Evolutionary conservation across 768 basidiomycete species (phyloP), one percentile per base, ranked within the genome.

Genomic region (Imleria badia): DNA sequence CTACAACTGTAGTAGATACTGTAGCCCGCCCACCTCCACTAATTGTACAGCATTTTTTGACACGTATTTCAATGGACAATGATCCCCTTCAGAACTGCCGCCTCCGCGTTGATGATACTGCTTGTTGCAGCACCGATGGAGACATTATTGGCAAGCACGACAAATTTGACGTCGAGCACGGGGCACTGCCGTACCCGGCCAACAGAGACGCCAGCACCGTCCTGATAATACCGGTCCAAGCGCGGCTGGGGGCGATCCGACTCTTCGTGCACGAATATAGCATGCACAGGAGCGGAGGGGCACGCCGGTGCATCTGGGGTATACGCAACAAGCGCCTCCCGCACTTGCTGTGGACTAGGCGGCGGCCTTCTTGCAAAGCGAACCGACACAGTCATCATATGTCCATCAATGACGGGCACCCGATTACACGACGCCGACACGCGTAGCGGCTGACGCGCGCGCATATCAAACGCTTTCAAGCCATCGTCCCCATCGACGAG

Each of bases 111-210:
- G 64, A 98, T 95, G 67, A 99, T 90, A 60, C 89, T 92, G 59
- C 91, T 94, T 45, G 97, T 99, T 47, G 97, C 96, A 20, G 97
- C 96, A 9, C 97, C 96, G 61, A 98, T 91, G 51, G 86, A 85
- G 57, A 98, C 95, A 66, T 98, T 98, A 71, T 97, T 95, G 55
- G 87, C 81, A 48, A 98, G 77, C 26, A 92, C 87, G 36, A 97
- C 89, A 66, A 98, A 97, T 75, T 97, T 97, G 79, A 98, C 81
- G 69, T 99, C 97, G 47, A 99, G 70, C 23, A 99, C 97, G 26
- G 82, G 78, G 65, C 96, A 98, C 68, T 94, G 85, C 50, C 97
- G 79, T 17, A 99, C 86, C 42, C 97, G 77, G 0, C 96, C 97
- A 2, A 98, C 96, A 29, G 79, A 84, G 42, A 98, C 94, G 12